Conservation (phyloP, 345 rosid species). For the Melaleuca alternifolia region DNA sequence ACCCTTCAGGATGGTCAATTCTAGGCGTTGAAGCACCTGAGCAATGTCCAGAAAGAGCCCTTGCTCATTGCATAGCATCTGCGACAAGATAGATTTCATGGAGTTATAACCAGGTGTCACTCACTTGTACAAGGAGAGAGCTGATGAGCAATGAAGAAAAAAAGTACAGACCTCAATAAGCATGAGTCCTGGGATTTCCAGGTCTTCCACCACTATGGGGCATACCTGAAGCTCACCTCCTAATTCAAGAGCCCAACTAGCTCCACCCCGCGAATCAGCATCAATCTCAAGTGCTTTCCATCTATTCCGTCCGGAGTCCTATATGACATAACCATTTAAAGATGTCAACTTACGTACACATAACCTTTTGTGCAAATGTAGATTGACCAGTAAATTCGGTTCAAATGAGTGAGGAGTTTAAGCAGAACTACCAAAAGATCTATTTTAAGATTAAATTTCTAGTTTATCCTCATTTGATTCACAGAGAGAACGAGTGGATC, state of each 20-base stretch:
- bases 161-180: slow-evolving; percentile 36
- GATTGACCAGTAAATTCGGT: background rate
- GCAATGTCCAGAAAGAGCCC: slow-evolving; percentile 48
- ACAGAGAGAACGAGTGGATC: background rate
- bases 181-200: slow-evolving; percentile 41
- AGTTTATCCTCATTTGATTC: background rate
- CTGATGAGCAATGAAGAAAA: background rate
- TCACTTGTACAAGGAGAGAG: background rate
- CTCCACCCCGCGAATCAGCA: slow-evolving; percentile 7
- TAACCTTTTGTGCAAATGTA: background rate
- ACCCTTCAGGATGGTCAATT: slow-evolving; percentile 44
- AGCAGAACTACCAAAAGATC: background rate
- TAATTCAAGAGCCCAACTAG: slow-evolving; percentile 40
- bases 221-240: slow-evolving; percentile 27
- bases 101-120: background rate
- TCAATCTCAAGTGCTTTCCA: slow-evolving; percentile 16
- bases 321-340: background rate
- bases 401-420: background rate
- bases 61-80: slow-evolving; percentile 56
- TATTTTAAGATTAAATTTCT: background rate
- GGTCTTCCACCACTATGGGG: slow-evolving; percentile 62
- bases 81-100: background rate
- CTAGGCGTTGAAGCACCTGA: slow-evolving; percentile 26
- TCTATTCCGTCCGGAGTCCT: slow-evolving; percentile 7
- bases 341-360: background rate